These are phyloP conservation scores for Cladosporium sp. DNA, from an alignment of 2,329 filamentous ascomycete genomes.

Conservation along the genomic window DNA sequence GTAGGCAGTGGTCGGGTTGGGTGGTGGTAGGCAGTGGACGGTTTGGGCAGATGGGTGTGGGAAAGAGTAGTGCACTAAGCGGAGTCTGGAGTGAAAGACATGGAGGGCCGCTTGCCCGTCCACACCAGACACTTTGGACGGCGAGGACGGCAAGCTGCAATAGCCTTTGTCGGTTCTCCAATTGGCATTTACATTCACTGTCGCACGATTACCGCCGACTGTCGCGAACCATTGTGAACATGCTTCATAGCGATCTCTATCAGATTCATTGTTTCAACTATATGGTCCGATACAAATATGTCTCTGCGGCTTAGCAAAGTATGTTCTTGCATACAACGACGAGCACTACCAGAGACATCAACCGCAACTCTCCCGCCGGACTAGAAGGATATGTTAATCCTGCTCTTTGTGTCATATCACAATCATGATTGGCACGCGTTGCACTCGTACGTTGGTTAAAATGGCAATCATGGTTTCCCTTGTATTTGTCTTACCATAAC, in stretches of 20 bases:
- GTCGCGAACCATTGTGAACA: not conserved
- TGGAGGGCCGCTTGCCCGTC: not conserved
- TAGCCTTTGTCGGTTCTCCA: not conserved
- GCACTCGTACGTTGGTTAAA: not conserved
- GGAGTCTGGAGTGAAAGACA: no score
- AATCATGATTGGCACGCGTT: not conserved
- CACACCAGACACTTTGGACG: not conserved
- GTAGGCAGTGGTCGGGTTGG: conserved; percentile 22
- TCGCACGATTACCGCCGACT: not conserved
- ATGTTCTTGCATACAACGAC: not conserved
- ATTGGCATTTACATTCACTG: not conserved
- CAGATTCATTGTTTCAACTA: not conserved
- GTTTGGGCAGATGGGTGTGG: not conserved
- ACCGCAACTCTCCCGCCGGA: not conserved
- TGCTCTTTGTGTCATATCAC: not conserved
- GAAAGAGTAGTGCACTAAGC: not conserved
- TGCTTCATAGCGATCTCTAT: not conserved
- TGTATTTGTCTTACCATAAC: not conserved
- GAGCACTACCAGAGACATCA: not conserved
- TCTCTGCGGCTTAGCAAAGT: not conserved
- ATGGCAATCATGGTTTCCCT: not conserved
- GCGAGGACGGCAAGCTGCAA: not conserved
- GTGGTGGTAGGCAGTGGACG: conserved; percentile 14
- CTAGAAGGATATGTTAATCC: not conserved
- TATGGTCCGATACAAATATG: not conserved